A percentile compares a stretch with the other conserved stretches of the same genome.
Evolutionary conservation across 495 filamentous ascomycete genomes (phyloP).

Genomic region (Friedmanniomyces simplex): DNA sequence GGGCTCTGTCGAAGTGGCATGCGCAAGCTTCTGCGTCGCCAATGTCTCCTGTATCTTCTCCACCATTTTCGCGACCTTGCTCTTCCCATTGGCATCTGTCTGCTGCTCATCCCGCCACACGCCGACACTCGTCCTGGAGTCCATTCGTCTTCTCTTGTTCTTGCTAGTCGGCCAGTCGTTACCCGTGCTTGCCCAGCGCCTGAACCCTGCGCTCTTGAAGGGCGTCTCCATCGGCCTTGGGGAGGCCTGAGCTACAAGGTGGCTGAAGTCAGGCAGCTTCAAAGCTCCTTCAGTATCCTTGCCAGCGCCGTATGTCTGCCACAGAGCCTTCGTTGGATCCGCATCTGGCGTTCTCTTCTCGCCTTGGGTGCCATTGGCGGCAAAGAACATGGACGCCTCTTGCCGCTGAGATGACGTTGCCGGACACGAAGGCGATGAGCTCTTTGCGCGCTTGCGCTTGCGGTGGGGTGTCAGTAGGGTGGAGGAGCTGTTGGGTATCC

Average conservation of each 20-base stretch:
- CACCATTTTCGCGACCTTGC: slow-evolving; percentile 51
- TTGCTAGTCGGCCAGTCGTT: slow-evolving; percentile 46
- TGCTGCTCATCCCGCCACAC: slow-evolving; percentile 12
- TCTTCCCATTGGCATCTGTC: slow-evolving; percentile 30
- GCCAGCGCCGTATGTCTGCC: slow-evolving; percentile 56
- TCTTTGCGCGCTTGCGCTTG: slow-evolving; percentile 61
- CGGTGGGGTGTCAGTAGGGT: slow-evolving; percentile 41
- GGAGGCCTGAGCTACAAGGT: slow-evolving; percentile 30
- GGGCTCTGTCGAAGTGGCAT: slow-evolving; percentile 13
- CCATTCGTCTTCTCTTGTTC: slow-evolving; percentile 43
- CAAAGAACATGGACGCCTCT: slow-evolving; percentile 35
- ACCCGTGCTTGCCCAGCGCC: slow-evolving; percentile 53
- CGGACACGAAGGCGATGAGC: slow-evolving; percentile 52
- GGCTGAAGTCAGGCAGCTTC: slow-evolving; percentile 24
- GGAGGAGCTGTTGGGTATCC: slow-evolving; percentile 46
- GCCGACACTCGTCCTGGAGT: slow-evolving; percentile 39
- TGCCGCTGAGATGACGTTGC: slow-evolving; percentile 55
- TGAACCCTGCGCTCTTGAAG: slow-evolving; percentile 27
- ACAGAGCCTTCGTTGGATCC: slow-evolving; percentile 77
- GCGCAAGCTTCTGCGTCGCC: slow-evolving; percentile 31
- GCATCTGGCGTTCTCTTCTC: slow-evolving; percentile 58
- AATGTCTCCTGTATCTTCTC: slow-evolving; percentile 58
- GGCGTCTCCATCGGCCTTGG: slow-evolving; percentile 26
- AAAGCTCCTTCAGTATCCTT: slow-evolving; percentile 18
- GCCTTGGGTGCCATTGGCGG: slow-evolving; percentile 42